Base-by-base conservation (phyloP, 2,329 filamentous ascomycete genomes). In the Aciculosporium take region DNA sequence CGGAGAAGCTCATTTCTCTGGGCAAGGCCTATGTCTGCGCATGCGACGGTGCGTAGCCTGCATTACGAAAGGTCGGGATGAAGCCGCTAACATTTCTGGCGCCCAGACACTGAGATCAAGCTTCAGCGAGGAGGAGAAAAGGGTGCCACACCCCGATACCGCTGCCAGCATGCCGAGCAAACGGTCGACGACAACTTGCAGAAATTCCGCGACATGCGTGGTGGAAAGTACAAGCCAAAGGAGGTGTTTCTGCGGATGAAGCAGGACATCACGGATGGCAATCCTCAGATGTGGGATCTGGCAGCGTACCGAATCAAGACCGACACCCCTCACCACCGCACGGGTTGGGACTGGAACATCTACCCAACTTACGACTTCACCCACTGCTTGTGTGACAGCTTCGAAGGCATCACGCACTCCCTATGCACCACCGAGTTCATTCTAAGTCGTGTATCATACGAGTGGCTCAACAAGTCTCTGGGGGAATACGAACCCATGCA, bases 261-360 rank as follows among this genome's bases (percentile, higher is more conserved):
- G 67, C 85, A 94, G 69, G 75, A 86, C 48, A 84, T 85, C 47
- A 74, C 76, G 39, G 80, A 81, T 52, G 80, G 81, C 24, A 95
- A 95, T 58, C 87, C 88, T 6, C 85, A 94, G 62, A 88, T 94
- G 84, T 95, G 89, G 89, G 89, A 96, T 67, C 65, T 94, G 41
- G 84, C 84, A 2, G 89, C 89, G 13, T 96, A 94, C 62, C 78
- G 89, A 46, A 80, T 96, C 46, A 74, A 81, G 53, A 78, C 84
- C 32, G 64, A 74, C 44, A 69, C 69, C 46, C 71, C 78, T 33
- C 86, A 94, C 57, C 78, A 85, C 60, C 75, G 84, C 28, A 94
- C 88, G 0, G 85, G 84, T 24, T 68, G 74, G 48, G 78, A 81
- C 56, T 96, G 88, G 87, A 81, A 79, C 60, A 94, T 95, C 48